Percentiles rank a stretch among this genome's conserved stretches.
phyloP scores from a whole-genome alignment of 352 stramenopile species.

The Chrysophaeum taylorii region DNA sequence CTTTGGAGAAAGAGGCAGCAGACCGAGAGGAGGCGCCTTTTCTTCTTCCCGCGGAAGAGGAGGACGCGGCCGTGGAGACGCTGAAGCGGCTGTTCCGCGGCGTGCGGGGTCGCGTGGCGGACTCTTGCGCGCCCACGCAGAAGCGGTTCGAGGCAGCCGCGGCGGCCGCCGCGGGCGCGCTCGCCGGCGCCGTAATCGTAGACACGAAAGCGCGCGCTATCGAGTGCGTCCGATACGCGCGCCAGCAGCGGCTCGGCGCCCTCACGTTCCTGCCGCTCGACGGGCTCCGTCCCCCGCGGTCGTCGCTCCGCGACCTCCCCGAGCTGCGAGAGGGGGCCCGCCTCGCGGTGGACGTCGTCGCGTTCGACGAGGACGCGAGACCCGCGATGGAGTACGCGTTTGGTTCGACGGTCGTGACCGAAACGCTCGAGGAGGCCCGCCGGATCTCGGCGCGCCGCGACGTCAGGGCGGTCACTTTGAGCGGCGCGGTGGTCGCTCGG shows the following conservation, averaged over 20 bases:
- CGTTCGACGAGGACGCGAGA: conserved; percentile 76
- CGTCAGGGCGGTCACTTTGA: conserved; percentile 70
- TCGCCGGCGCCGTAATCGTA: conserved; percentile 61
- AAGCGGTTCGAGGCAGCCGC: conserved; percentile 93
- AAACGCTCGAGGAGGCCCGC: conserved; percentile 82
- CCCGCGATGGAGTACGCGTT: conserved; percentile 88
- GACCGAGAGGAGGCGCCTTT: conserved; percentile 44
- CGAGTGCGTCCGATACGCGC: conserved; percentile 82
- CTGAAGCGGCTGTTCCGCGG: conserved; percentile 61
- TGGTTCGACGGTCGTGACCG: conserved; percentile 85
- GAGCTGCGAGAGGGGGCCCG: conserved; percentile 84
- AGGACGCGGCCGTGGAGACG: conserved; percentile 37
- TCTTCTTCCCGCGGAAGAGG: conserved; percentile 44
- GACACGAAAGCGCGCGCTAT: conserved; percentile 58
- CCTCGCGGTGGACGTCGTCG: conserved; percentile 86
- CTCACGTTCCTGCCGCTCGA: conserved; percentile 94
- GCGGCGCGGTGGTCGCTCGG: conserved; percentile 90
- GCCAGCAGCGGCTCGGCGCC: conserved; percentile 80
- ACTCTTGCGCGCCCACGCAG: conserved; percentile 90
- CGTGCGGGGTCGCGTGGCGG: conserved; percentile 85
- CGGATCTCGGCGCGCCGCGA: conserved; percentile 41
- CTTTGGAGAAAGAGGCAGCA: conserved; percentile 68
- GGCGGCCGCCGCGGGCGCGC: conserved; percentile 86
- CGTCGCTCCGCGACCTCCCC: too few relatives aligned
- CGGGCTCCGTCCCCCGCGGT: conserved; percentile 60